Percentiles rank a stretch among this genome's conserved stretches.
Evolutionary conservation across 192 early-diverging fungal species (phyloP).

Genomic region (Polychytrium aggregatum): DNA sequence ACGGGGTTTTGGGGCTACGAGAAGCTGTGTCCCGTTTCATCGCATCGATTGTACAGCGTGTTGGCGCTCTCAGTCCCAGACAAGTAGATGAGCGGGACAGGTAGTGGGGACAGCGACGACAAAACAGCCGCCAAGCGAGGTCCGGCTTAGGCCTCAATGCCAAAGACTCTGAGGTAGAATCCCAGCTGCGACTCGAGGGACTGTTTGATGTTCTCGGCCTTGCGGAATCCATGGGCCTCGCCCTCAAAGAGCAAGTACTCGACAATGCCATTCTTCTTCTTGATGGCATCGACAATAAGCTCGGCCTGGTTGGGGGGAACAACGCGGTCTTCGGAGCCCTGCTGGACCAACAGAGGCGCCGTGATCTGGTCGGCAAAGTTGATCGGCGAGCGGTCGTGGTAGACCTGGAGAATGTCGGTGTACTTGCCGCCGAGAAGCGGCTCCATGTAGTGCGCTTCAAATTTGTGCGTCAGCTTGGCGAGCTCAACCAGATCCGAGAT

Average conservation of each 20-base stretch:
- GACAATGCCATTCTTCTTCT: slow-evolving; percentile 43
- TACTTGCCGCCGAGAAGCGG: slow-evolving; percentile 48
- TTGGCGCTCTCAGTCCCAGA: too few species aligned
- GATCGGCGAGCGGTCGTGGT: slow-evolving; percentile 53
- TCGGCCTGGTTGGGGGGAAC: slow-evolving; percentile 68
- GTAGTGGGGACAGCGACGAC: too few species aligned
- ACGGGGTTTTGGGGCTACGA: too few species aligned
- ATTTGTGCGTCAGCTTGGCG: slow-evolving; percentile 70
- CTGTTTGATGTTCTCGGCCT: slow-evolving; percentile 51
- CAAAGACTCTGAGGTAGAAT: slow-evolving; percentile 59
- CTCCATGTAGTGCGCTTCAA: slow-evolving; percentile 42
- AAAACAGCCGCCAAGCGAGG: too few species aligned
- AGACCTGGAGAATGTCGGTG: slow-evolving; percentile 38
- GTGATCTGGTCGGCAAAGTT: slow-evolving; percentile 43
- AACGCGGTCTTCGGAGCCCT: slow-evolving; percentile 62
- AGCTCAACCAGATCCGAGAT: slow-evolving; percentile 58
- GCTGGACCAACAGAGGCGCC: slow-evolving; percentile 60
- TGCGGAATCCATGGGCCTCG: slow-evolving; percentile 40
- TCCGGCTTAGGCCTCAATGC: too few species aligned
- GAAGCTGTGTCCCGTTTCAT: too few species aligned
- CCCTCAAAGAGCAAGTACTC: slow-evolving; percentile 28
- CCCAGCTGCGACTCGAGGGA: slow-evolving; percentile 51
- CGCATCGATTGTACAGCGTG: too few species aligned
- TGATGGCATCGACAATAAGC: slow-evolving; percentile 58
- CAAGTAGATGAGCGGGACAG: too few species aligned